Evolutionary conservation across 2,329 filamentous ascomycete species (phyloP).

Genomic region (Cladosporium sp.): DNA sequence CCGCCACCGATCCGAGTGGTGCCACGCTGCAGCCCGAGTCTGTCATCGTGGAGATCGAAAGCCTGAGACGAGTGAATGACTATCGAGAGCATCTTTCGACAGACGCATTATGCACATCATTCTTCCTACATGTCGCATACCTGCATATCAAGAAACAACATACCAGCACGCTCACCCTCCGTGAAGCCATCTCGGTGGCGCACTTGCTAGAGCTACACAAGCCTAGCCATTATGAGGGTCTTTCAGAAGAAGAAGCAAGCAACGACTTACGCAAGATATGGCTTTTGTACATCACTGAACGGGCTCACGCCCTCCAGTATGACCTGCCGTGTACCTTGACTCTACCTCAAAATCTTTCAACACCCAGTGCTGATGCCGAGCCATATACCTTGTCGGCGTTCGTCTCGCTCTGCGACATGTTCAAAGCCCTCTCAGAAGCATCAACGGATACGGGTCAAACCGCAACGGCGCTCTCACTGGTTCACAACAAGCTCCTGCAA

Average conservation of each 20-base stretch:
- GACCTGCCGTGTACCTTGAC: conserved; percentile 11
- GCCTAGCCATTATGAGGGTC: conserved; percentile 9
- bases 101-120: conserved; percentile 10
- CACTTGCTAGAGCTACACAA: conserved; percentile 15
- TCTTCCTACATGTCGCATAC: conserved; percentile 17
- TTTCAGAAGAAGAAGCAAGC: not conserved
- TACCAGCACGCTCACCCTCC: conserved; percentile 14
- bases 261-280: conserved; percentile 12
- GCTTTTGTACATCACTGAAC: conserved; percentile 18
- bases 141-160: conserved; percentile 10
- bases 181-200: conserved; percentile 15
- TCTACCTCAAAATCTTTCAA: conserved; percentile 6
- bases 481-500: conserved; percentile 6
- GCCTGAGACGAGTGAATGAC: conserved; percentile 4
- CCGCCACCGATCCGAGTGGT: conserved; percentile 1
- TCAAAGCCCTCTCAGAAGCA: conserved; percentile 7
- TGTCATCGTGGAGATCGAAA: conserved; percentile 12
- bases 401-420: conserved; percentile 17
- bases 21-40: not conserved
- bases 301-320: conserved; percentile 14
- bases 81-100: conserved; percentile 13
- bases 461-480: not conserved
- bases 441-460: not conserved
- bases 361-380: not conserved
- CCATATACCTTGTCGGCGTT: conserved; percentile 7